Conservation (phyloP, 306 rosid species). For the Acmispon strigosus region DNA sequence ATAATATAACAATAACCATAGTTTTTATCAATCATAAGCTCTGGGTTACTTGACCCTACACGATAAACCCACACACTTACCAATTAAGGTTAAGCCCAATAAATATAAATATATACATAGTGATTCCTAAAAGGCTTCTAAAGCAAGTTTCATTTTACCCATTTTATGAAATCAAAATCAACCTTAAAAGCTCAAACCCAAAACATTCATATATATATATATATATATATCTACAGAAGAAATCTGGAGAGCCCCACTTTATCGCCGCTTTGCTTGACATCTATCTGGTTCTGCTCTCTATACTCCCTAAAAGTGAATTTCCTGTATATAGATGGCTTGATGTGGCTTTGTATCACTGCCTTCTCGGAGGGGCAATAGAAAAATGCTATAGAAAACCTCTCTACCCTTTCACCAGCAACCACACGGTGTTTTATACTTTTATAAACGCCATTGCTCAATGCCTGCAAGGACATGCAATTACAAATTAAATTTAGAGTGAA, state of each 20-base stretch:
- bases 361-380: conserved; percentile 61
- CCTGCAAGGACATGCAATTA: conserved; percentile 41
- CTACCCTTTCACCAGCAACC: conserved; percentile 31
- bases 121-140: no score
- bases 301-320: conserved; percentile 59
- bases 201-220: not conserved
- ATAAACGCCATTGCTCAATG: conserved; percentile 65
- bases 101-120: no score
- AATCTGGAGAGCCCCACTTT: conserved; percentile 80
- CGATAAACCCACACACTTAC: no score
- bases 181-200: no score
- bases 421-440: conserved; percentile 70
- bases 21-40: no score
- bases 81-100: no score
- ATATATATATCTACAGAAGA: conserved; percentile 14
- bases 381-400: conserved; percentile 70
- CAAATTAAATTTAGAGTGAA: no score
- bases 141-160: no score
- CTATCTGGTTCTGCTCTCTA: conserved; percentile 38
- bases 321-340: conserved; percentile 39
- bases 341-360: conserved; percentile 34
- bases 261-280: conserved; percentile 53
- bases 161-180: no score
- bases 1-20: no score
- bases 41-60: no score